phyloP scores from a whole-genome alignment of 176 grass and related monocot genomes.

The Neostapfia colusana region DNA sequence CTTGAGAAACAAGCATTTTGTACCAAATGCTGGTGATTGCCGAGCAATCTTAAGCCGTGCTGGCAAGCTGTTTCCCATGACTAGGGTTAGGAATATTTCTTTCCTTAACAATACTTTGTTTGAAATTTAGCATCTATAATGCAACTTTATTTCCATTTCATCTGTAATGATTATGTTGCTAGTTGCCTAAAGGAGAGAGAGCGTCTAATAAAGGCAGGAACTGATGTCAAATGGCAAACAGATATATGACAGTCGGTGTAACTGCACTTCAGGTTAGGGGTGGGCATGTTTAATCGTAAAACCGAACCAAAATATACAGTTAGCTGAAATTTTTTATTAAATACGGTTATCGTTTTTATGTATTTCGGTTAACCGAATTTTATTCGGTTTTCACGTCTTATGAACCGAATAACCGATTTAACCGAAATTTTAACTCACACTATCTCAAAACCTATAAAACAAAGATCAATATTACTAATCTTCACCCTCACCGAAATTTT shows the following conservation, averaged over 20 bases:
- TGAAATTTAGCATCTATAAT: slow-evolving; percentile 5
- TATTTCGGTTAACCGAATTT: no score
- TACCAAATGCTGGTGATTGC: slow-evolving; percentile 98
- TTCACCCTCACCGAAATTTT: no score
- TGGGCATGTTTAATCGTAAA: no score
- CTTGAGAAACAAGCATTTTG: slow-evolving; percentile 80
- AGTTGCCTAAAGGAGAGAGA: slow-evolving; percentile 79
- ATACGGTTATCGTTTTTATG: no score
- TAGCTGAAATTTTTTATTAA: no score
- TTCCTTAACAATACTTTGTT: slow-evolving; percentile 5
- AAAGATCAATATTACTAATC: no score
- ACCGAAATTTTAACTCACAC: no score
- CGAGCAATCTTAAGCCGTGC: slow-evolving; percentile 77
- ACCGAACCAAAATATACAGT: no score
- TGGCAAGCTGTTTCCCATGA: slow-evolving; percentile 78
- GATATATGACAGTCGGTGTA: slow-evolving; percentile 89
- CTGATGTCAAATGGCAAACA: slow-evolving; percentile 93
- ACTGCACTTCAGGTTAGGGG: no score
- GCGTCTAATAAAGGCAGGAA: slow-evolving; percentile 70
- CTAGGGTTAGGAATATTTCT: slow-evolving; percentile 55
- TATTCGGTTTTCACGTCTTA: no score
- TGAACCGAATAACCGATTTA: no score
- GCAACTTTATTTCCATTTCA: slow-evolving; percentile 27
- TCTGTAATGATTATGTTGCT: slow-evolving; percentile 81
- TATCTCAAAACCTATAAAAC: no score